Evolutionary conservation across 2,329 filamentous ascomycete genomes (phyloP), one percentile per base, ranked within the genome.

Genomic region (Diaporthe nobilis): DNA sequence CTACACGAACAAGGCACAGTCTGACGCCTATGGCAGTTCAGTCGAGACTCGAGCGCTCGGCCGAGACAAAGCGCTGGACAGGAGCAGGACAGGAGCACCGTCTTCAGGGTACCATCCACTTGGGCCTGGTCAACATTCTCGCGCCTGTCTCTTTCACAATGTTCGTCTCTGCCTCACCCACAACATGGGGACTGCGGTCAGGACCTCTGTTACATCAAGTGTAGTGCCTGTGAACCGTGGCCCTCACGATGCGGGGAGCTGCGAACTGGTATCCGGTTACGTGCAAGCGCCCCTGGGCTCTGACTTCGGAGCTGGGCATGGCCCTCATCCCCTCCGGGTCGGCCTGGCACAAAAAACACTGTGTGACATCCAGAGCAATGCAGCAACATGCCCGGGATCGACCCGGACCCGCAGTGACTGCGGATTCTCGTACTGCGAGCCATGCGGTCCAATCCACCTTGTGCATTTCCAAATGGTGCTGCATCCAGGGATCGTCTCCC

Each of bases 261-360:
- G 53, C 75, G 75, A 77, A 73, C 72, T 77, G 75, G 37, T 75
- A 70, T 70, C 75, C 75, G 37, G 49, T 55, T 71, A 17, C 44
- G 75, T 75, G 51, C 61, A 75, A 77, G 73, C 72, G 72, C 55
- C 63, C 63, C 3, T 20, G 37, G 51, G 53, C 49, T 70, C 34
- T 42, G 49, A 25, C 47, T 53, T n/a, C 44, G 31, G 63, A 53
- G 44, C 63, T 15, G 28, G 22, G 31, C 44, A 15, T 68, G 13
- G 22, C 17, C 63, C 42, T 37, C 10, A 6, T 37, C 6, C 44
- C 37, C 37, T 61, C 39, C 13, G 58, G 22, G 37, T 15, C n/a
- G 7, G 39, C 13, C 22, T 39, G 9, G 42, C 8, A 12, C 31
- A 8, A 68, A 68, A 28, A 22, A 25, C 63, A 68, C 44, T 68